Evolutionary conservation across 352 stramenopile genomes (phyloP).

Genomic region (Pythium brassicae): DNA sequence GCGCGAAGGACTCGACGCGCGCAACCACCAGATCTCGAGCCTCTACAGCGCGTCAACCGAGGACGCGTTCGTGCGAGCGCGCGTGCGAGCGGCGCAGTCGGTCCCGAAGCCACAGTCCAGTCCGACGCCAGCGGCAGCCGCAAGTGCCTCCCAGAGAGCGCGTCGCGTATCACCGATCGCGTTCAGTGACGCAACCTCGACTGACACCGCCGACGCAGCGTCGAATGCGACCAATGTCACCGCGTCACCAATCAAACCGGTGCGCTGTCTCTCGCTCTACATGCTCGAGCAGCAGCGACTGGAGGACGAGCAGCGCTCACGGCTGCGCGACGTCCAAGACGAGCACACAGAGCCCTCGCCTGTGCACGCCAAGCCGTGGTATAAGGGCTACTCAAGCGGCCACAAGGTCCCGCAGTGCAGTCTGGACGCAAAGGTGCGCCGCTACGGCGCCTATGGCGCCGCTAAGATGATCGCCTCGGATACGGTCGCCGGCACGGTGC

Average conservation of each 20-base stretch:
- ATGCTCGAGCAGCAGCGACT: conserved; percentile 21
- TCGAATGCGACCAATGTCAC: conserved; percentile 1
- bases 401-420: conserved; percentile 25
- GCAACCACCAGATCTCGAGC: conserved; percentile 37
- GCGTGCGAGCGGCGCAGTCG: conserved; percentile 13
- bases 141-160: conserved; percentile 1
- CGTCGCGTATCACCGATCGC: conserved; percentile 4
- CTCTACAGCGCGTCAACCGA: conserved; percentile 44
- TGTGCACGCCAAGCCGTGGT: conserved; percentile 44
- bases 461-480: conserved; percentile 34
- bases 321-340: conserved; percentile 3
- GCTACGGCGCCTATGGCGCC: conserved; percentile 45
- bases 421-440: conserved; percentile 44
- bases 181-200: too few relatives aligned
- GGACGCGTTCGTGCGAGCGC: conserved; percentile 33
- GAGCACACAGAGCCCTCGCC: conserved; percentile 7
- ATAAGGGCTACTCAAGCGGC: conserved; percentile 33
- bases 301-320: conserved; percentile 3
- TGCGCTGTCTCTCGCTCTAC: conserved; percentile 25
- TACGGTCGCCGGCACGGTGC: conserved; percentile 18
- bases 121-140: not conserved
- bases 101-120: conserved; percentile 16
- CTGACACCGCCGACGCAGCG: not conserved
- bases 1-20: conserved; percentile 25
- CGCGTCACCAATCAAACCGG: conserved; percentile 20